Conservation (phyloP, 2,329 filamentous ascomycete species). For the Orbilia ellipsospora region DNA sequence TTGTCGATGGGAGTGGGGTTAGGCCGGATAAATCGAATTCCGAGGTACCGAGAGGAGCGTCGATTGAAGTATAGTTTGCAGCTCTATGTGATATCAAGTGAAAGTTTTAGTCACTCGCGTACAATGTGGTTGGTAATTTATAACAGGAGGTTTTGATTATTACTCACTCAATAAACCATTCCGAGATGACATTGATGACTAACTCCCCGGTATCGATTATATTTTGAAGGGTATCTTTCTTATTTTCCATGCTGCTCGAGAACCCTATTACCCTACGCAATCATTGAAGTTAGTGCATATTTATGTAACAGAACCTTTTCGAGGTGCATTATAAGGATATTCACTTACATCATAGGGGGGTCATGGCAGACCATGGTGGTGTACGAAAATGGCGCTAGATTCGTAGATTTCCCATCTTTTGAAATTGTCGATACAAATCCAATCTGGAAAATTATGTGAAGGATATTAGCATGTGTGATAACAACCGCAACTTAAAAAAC, state of each 20-base stretch:
- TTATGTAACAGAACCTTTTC: slow-evolving; percentile 66
- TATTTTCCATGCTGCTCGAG: slow-evolving; percentile 68
- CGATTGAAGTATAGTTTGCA: slow-evolving; percentile 81
- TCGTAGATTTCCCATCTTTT: slow-evolving; percentile 73
- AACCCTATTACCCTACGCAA: slow-evolving; percentile 65
- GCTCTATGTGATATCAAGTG: slow-evolving; percentile 64
- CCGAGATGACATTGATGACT: slow-evolving; percentile 86
- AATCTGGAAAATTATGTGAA: slow-evolving; percentile 37
- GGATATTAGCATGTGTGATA: neutral
- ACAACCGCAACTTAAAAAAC: no score
- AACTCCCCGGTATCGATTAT: slow-evolving; percentile 78
- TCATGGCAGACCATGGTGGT: slow-evolving; percentile 86
- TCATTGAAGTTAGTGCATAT: slow-evolving; percentile 49
- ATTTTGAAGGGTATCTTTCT: slow-evolving; percentile 84
- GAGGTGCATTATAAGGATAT: no score
- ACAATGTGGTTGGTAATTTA: neutral
- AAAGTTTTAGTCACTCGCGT: no score
- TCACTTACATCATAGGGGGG: slow-evolving; percentile 77
- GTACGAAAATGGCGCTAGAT: slow-evolving; percentile 89
- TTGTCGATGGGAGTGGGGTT: slow-evolving; percentile 73
- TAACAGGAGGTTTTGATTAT: neutral
- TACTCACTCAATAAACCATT: slow-evolving; percentile 77
- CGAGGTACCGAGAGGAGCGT: slow-evolving; percentile 78
- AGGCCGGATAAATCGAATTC: slow-evolving; percentile 85
- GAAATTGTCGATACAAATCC: slow-evolving; percentile 71